Evolutionary conservation across 371 early-diverging fungal genomes (phyloP).

Genomic region (Lichtheimia corymbifera): DNA sequence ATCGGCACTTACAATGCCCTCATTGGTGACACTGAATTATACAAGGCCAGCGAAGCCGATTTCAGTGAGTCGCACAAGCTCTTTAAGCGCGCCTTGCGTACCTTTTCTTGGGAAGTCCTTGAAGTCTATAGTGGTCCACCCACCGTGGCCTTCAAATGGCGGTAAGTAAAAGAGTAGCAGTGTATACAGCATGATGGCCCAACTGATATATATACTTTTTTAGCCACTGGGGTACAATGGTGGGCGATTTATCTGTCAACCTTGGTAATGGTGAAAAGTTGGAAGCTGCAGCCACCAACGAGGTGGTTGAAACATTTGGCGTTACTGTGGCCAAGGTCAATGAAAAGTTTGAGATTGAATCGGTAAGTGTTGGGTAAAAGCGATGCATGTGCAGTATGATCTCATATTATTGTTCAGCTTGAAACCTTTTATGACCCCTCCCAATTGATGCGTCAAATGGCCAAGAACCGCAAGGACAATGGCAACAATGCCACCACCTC

Average conservation of each 20-base stretch:
- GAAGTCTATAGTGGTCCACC: constrained; percentile 55
- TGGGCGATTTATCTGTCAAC: constrained; percentile 43
- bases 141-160: constrained; percentile 56
- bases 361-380: constrained; percentile 17
- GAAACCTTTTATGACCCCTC: constrained; percentile 55
- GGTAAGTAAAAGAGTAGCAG: constrained; percentile 11
- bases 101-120: constrained; percentile 56
- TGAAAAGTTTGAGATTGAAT: constrained; percentile 46
- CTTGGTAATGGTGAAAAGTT: constrained; percentile 40
- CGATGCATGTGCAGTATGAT: not conserved
- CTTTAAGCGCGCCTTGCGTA: constrained; percentile 52
- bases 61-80: constrained; percentile 54
- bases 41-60: constrained; percentile 52
- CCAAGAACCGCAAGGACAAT: constrained; percentile 35
- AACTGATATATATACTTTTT: not conserved
- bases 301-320: constrained; percentile 43
- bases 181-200: not conserved
- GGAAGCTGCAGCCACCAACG: constrained; percentile 45
- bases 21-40: constrained; percentile 55
- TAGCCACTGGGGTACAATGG: constrained; percentile 52
- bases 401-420: constrained; percentile 12
- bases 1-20: constrained; percentile 60
- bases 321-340: constrained; percentile 51
- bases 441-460: constrained; percentile 48
- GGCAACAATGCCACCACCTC: constrained; percentile 2